phyloP scores from a whole-genome alignment of 2,329 filamentous ascomycete genomes.

The Massarina eburnea region DNA sequence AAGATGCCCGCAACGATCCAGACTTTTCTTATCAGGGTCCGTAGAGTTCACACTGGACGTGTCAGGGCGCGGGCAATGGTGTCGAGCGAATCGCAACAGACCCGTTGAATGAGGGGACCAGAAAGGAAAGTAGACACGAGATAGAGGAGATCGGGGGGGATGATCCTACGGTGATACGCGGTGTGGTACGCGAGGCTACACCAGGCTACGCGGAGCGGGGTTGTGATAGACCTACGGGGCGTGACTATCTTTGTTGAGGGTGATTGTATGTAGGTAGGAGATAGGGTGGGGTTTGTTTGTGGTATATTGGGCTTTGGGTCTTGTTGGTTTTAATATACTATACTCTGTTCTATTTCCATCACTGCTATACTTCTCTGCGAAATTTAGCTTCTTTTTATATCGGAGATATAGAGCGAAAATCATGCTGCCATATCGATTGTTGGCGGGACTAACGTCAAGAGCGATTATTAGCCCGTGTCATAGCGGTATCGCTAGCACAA shows the following conservation, averaged over 20 bases:
- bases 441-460: neutral
- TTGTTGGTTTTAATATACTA: neutral
- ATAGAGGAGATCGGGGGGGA: neutral
- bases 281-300: neutral
- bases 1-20: neutral
- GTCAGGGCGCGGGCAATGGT: neutral
- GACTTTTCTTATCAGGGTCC: neutral
- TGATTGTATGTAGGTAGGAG: neutral
- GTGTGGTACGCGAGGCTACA: neutral
- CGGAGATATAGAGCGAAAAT: neutral
- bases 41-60: neutral
- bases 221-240: too few species aligned
- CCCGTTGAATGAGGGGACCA: neutral
- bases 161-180: neutral
- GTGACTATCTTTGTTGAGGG: too few species aligned
- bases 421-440: neutral
- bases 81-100: neutral
- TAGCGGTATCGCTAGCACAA: conserved; percentile 2
- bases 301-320: too few species aligned
- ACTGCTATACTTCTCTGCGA: neutral
- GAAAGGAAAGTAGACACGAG: neutral
- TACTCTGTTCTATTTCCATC: neutral
- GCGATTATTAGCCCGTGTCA: neutral
- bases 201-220: neutral
- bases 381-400: neutral